These are phyloP conservation scores for Aspergillus novofumigatus DNA, from an alignment of 2,329 filamentous ascomycete species.

Conservation along the genomic window DNA sequence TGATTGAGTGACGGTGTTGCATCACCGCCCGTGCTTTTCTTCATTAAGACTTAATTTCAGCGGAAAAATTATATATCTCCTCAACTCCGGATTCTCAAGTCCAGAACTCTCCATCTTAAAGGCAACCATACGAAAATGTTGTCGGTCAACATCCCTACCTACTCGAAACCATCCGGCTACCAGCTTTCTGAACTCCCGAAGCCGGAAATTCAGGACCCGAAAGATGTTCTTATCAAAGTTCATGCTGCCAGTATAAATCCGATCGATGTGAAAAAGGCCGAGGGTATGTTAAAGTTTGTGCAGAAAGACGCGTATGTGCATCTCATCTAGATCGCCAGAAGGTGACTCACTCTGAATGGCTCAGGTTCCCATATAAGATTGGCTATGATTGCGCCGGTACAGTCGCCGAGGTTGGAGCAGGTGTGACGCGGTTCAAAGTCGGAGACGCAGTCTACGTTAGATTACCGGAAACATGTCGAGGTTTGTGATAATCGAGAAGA, in stretches of 20 bases:
- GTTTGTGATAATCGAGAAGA: constrained; percentile 6
- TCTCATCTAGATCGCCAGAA: not conserved
- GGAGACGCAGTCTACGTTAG: constrained; percentile 39
- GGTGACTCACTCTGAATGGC: not conserved
- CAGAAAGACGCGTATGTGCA: constrained; percentile 28
- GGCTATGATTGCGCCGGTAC: constrained; percentile 43
- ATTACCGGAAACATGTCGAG: constrained; percentile 29
- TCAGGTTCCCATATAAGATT: constrained; percentile 42
- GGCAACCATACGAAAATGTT: constrained; percentile 7
- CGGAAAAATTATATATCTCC: no score
- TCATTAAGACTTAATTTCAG: no score
- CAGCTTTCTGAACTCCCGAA: constrained; percentile 17
- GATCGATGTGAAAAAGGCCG: constrained; percentile 42
- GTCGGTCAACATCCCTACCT: constrained; percentile 15
- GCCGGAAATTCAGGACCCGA: constrained; percentile 11
- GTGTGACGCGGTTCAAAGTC: constrained; percentile 32
- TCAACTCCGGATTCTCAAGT: no score
- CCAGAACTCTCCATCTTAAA: no score
- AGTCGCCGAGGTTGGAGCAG: constrained; percentile 33
- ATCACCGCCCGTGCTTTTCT: no score
- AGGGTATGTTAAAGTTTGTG: constrained; percentile 32
- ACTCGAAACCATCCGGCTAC: constrained; percentile 18
- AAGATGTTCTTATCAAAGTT: constrained; percentile 37
- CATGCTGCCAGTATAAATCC: constrained; percentile 46
- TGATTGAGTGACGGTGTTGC: no score